Evolutionary conservation across 371 early-diverging fungal genomes (phyloP).

Genomic region (Apophysomyces variabilis): DNA sequence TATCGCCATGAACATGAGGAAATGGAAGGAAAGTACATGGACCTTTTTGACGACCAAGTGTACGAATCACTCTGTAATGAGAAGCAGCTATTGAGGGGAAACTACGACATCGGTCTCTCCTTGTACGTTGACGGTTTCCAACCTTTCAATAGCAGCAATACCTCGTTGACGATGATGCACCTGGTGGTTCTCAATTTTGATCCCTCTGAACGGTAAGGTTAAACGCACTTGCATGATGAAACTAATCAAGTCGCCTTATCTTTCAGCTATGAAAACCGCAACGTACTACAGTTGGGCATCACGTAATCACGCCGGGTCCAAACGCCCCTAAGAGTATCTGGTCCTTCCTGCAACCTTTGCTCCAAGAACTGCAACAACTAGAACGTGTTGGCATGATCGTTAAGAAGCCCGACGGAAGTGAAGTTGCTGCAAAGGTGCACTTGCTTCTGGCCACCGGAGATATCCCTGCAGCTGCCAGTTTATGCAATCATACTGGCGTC

Average conservation of each 20-base stretch:
- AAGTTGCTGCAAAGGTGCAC: background rate
- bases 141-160: constrained; percentile 3
- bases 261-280: background rate
- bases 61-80: background rate
- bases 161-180: constrained; percentile 12
- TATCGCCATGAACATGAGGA: background rate
- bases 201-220: constrained; percentile 11
- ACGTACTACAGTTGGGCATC: constrained; percentile 16
- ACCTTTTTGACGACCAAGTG: constrained; percentile 12
- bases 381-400: background rate
- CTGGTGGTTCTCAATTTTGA: constrained; percentile 9
- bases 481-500: background rate
- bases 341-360: constrained; percentile 11
- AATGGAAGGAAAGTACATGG: background rate
- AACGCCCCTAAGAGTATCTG: background rate
- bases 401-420: background rate
- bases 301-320: background rate
- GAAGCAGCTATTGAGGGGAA: too few relatives aligned
- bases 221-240: too few relatives aligned
- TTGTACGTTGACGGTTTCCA: constrained; percentile 18
- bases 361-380: constrained; percentile 9
- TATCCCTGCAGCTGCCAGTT: constrained; percentile 14
- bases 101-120: constrained; percentile 1
- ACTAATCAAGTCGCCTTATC: background rate
- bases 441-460: background rate